phyloP scores from a whole-genome alignment of 2,329 filamentous ascomycete genomes.

The Volutella citrinella region DNA sequence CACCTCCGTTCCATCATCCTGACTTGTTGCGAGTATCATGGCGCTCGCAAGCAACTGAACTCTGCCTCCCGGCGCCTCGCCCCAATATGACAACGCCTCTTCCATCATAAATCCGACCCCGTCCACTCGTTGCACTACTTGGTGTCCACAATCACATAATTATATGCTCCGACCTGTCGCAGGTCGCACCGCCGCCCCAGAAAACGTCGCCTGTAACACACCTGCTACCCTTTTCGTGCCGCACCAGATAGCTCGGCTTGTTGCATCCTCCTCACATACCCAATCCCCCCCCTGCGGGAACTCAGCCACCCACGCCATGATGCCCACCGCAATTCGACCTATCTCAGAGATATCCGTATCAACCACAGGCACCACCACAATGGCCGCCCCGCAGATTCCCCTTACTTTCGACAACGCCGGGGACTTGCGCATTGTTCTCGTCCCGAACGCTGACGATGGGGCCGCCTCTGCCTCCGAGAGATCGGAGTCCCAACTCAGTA shows the following conservation, averaged over 20 bases:
- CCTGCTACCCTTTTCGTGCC: no score
- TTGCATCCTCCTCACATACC: slow-evolving; percentile 11
- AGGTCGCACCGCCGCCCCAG: no score
- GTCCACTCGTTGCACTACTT: slow-evolving; percentile 18
- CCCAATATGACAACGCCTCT: slow-evolving; percentile 20
- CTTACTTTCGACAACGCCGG: slow-evolving; percentile 26
- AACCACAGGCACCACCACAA: slow-evolving; percentile 23
- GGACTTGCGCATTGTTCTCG: slow-evolving; percentile 28
- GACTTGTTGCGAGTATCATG: slow-evolving; percentile 17
- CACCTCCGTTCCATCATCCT: slow-evolving; percentile 3
- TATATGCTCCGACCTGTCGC: no score
- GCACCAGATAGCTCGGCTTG: slow-evolving; percentile 11
- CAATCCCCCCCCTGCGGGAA: slow-evolving; percentile 6
- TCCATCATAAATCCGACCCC: slow-evolving; percentile 18
- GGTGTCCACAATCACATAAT: no score
- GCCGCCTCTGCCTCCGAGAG: slow-evolving; percentile 2
- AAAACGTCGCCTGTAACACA: no score
- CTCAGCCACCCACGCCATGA: slow-evolving; percentile 12
- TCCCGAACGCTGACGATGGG: slow-evolving; percentile 22
- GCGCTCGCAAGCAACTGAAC: slow-evolving; percentile 20
- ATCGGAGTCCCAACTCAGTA: neutral
- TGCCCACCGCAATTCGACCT: slow-evolving; percentile 21
- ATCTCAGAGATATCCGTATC: slow-evolving; percentile 21
- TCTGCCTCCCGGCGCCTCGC: slow-evolving; percentile 19
- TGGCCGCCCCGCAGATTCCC: slow-evolving; percentile 28